Evolutionary conservation across 2,329 filamentous ascomycete genomes (phyloP), one percentile per base, ranked within the genome.

Genomic region (Dothideomycetidae sp.): DNA sequence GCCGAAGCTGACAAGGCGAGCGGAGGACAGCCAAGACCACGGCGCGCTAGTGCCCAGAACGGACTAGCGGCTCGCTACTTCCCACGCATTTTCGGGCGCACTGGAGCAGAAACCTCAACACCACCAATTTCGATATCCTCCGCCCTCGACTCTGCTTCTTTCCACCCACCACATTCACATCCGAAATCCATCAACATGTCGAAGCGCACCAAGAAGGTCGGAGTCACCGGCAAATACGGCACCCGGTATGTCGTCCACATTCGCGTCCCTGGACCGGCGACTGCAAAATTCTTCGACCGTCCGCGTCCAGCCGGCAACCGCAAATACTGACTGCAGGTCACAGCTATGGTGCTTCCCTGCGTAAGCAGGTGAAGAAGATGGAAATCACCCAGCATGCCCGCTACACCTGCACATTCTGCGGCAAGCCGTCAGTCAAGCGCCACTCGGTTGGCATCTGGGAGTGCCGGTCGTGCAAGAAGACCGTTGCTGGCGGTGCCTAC

Each of bases 311-410:
- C 21, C 14, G 12, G 10, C 5, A 14, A 29, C 30, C 19, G 12
- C 12, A 28, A 10, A 14, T 5, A 32, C 36, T 29, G 30, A 34
- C 28, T 33, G 29, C 29, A 18, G 19, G 31, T 16, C 31, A 34
- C 54, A 88, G 84, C 76, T 93, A 93, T 70, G 90, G 88, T 86
- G 88, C 90, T 64, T 96, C 90, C 60, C 84, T 96, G 69, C 83
- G 88, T 71, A 93, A 93, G 75, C 85, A 85, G 66, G 80, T 90
- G 62, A 96, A 96, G 84, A 94, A 94, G 82, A 93, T 94, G 81
- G 90, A 96, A 80, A 82, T 96, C 66, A 82, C 83, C 59, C 90
- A 96, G 70, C 90, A 98, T 75, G 84, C 85, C 71, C 81, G 81
- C 66, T 96, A 94, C 66, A 78, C 78, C 62, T 96, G 88, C 78